Evolutionary conservation across 495 filamentous ascomycete species (phyloP).

Genomic region (Aspergillus affinis): DNA sequence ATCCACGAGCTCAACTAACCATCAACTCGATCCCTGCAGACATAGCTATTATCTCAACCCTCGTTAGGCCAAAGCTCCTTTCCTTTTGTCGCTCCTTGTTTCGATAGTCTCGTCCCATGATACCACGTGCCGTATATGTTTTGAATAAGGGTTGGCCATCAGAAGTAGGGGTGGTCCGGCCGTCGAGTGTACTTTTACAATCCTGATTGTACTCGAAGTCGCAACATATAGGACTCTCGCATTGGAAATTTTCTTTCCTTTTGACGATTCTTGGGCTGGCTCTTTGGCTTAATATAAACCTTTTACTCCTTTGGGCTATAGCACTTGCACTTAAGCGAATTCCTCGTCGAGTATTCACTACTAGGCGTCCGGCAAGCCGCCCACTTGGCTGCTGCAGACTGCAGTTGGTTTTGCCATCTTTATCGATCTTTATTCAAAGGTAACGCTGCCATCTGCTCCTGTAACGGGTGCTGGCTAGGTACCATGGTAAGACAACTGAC

Average conservation of each 20-base stretch:
- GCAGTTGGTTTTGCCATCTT: neutral
- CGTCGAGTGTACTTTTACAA: slow-evolving; percentile 2
- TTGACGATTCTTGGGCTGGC: neutral
- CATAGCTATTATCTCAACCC: slow-evolving; percentile 10
- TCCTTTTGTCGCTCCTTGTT: slow-evolving; percentile 19
- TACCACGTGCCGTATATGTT: slow-evolving; percentile 4
- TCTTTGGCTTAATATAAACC: neutral
- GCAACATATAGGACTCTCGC: neutral
- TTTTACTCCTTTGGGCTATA: neutral
- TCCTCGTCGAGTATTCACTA: neutral
- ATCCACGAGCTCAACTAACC: slow-evolving; percentile 6
- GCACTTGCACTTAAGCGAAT: neutral
- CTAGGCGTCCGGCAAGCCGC: neutral
- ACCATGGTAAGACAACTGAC: neutral
- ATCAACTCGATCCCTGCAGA: slow-evolving; percentile 6
- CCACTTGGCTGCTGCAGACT: neutral
- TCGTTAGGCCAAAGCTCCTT: slow-evolving; percentile 1
- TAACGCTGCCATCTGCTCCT: neutral
- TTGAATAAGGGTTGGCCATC: slow-evolving; percentile 9
- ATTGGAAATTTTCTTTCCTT: neutral
- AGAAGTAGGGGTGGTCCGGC: slow-evolving; percentile 9
- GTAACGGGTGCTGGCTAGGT: neutral
- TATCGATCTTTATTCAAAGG: neutral
- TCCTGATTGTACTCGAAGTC: neutral
- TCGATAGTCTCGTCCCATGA: slow-evolving; percentile 12